Evolutionary conservation across 106 monocot genomes (phyloP).

Genomic region (Allium fistulosum): DNA sequence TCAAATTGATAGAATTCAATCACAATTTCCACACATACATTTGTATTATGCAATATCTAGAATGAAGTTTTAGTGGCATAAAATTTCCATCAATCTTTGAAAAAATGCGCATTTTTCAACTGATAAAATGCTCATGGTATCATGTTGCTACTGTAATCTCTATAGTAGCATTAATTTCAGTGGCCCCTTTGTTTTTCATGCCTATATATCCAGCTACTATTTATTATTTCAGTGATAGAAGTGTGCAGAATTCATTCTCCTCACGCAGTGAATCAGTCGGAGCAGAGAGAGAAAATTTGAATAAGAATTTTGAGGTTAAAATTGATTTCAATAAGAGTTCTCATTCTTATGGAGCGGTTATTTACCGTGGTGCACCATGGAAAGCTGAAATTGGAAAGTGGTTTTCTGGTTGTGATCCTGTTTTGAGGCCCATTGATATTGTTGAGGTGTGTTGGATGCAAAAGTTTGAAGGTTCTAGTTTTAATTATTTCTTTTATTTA

Average conservation of each 20-base stretch:
- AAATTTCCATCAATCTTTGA: too few species aligned
- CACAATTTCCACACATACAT: too few species aligned
- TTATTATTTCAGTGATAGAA: constrained; percentile 24
- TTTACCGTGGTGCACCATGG: constrained; percentile 62
- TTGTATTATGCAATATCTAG: too few species aligned
- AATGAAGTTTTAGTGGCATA: too few species aligned
- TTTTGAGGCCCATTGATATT: constrained; percentile 26
- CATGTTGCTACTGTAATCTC: constrained; percentile 21
- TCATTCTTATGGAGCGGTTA: constrained; percentile 45
- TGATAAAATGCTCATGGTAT: constrained; percentile 49
- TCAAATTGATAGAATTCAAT: too few species aligned
- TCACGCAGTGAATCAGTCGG: constrained; percentile 9
- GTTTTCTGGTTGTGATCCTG: constrained; percentile 54
- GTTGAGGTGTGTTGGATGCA: constrained; percentile 21
- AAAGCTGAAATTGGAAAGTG: constrained; percentile 74
- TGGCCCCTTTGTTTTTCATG: constrained; percentile 38
- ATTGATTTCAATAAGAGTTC: constrained; percentile 13
- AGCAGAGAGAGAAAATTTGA: neutral
- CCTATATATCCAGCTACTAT: constrained; percentile 37
- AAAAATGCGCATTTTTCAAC: neutral
- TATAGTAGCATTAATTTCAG: constrained; percentile 15
- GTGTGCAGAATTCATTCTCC: constrained; percentile 3
- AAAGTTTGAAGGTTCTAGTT: too few species aligned
- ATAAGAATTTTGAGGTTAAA: neutral
- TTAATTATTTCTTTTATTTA: too few species aligned